Base-by-base conservation (phyloP, 108 stramenopile genomes). In the Conticribra weissflogii region DNA sequence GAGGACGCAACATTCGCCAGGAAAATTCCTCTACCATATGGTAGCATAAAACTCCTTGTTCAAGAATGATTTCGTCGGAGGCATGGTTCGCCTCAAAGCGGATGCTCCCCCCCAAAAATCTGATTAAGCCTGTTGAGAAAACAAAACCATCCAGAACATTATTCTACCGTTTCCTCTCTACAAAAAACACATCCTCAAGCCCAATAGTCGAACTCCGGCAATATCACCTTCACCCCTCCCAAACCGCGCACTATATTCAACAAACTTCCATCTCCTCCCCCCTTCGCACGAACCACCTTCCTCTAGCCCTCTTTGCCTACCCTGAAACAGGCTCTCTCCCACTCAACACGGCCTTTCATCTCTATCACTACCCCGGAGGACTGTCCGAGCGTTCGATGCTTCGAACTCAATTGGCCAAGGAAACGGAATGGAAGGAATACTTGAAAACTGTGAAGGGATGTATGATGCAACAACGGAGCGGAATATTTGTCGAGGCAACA, bases 291-390 rank as follows among this genome's bases (percentile, higher is more conserved):
- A 46, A 48, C 0, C 49, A 74, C 17, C 55, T 74, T 5, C 86
- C 85, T 3, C 54, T 91, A 0, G 66, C 84, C 14, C 66, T 86
- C 21, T 83, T 86, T 46, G 73, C 72, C 29, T 58, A 80, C 9
- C 85, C 85, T 0, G 89, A 91, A 64, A 85, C 83, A 1, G 87
- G 87, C 2, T 83, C 84, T 2, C 63, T 67, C 4, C 45, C 76
- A 41, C 73, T 85, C 12, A 65, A 88, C 45, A 71, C 79, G 15
- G 86, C 85, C 14, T 77, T 83, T 0, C 87, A 84, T 54, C 44
- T 83, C 3, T 91, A 91, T 51, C 85, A 83, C 58, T 91, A 84
- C 71, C 33, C 58, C 0, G 83, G 82, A 12, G 89, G 89, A 4
- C 68, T 73, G 47, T 27, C 34, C 22, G 79, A 91, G 53, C 71